Evolutionary conservation across 192 early-diverging fungal genomes (phyloP), one percentile per base, ranked within the genome.

Genomic region (Linnemannia schmuckeri): DNA sequence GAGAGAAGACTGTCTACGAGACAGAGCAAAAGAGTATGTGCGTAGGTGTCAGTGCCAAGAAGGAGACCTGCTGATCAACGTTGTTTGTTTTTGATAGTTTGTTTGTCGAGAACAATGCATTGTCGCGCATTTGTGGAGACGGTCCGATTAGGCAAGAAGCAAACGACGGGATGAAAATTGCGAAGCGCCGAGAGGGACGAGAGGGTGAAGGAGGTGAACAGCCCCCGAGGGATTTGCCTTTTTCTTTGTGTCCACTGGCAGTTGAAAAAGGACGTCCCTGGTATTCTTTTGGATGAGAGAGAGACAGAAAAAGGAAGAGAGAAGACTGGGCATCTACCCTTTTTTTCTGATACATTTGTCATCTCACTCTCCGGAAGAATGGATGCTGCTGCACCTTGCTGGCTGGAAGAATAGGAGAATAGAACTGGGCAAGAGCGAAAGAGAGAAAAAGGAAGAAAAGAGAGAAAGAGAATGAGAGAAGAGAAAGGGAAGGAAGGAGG

Each of bases 61-160:
- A 41, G 35, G 70, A 71, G 22, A 71, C 20, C 70, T 42, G 38
- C 40, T 71, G 70, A 38, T 38, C 18, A 41, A 2, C 12, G 4
- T 0, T 27, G 27, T 66, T 66, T 66, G 61, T 66, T 35, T 10
- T 66, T 66, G 3, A 15, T 66, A 66, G 17, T 33, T 17, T 66
- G 27, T 24, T 66, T 66, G 61, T 33, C 61, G 61, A 66, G 61
- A 66, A 66, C 27, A 66, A 33, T 33, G 12, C 61, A 30, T 27
- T 30, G 30, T 12, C 27, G 61, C 61, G 61, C 61, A 35, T 66
- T 66, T 66, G 61, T 66, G 61, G 61, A 66, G 61, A 66, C 55
- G 6, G 27, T 0, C 6, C 10, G 61, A 33, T 27, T 4, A 66
- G n/a, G 27, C 57, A 63, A n/a, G 8, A 27, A 4, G 27, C 0